phyloP scores from a whole-genome alignment of 1,139 yeast species.

The Wickerhamomyces sp. region DNA sequence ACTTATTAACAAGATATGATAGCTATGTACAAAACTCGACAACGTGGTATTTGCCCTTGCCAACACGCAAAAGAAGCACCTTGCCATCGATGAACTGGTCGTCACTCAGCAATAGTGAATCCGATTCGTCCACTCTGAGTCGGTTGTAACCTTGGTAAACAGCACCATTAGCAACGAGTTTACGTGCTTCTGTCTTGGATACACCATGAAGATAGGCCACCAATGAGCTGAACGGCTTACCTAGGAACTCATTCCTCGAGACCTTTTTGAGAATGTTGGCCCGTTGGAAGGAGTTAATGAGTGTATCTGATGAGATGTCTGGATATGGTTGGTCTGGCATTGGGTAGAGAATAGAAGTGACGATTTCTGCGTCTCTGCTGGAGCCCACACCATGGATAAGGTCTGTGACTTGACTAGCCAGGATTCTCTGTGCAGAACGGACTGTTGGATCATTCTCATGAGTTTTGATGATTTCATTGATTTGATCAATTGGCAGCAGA shows the following conservation, averaged over 20 bases:
- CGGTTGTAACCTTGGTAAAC: constrained; percentile 65
- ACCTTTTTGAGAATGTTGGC: constrained; percentile 56
- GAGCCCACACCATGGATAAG: constrained; percentile 79
- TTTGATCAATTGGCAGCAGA: constrained; percentile 58
- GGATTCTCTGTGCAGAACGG: constrained; percentile 66
- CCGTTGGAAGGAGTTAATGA: constrained; percentile 53
- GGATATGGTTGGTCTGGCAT: constrained; percentile 48
- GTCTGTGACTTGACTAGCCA: constrained; percentile 85
- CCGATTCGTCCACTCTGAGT: constrained; percentile 51
- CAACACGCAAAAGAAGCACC: constrained; percentile 64
- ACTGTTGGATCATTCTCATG: constrained; percentile 58
- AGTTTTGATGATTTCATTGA: constrained; percentile 44
- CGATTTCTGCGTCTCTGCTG: constrained; percentile 60
- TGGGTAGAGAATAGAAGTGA: constrained; percentile 66
- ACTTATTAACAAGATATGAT: background rate
- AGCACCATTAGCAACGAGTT: constrained; percentile 68
- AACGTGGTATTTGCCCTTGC: constrained; percentile 64
- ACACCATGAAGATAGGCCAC: constrained; percentile 33
- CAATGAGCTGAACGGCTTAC: constrained; percentile 31
- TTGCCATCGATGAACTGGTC: constrained; percentile 54
- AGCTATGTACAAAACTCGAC: constrained; percentile 36
- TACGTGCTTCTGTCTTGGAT: constrained; percentile 57
- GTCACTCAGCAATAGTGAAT: constrained; percentile 41
- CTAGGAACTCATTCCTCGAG: constrained; percentile 32
- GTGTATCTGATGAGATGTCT: constrained; percentile 44